phyloP scores from a whole-genome alignment of 805 yeast genomes.

The Pichia ethanolica region DNA sequence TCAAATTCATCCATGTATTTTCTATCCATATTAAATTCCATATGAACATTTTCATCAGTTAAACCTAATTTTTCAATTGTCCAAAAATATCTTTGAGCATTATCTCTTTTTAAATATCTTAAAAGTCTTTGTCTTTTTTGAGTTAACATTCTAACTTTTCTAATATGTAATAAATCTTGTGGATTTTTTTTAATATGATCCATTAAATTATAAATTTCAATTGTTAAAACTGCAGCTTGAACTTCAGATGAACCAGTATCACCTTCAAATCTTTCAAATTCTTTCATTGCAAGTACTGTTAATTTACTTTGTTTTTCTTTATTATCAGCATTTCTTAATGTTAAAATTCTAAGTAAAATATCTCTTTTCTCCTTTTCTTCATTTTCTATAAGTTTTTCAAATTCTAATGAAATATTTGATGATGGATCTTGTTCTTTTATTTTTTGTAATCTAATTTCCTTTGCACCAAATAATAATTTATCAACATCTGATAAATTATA shows the following conservation, averaged over 20 bases:
- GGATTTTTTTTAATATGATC: slow-evolving; percentile 62
- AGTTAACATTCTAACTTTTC: slow-evolving; percentile 71
- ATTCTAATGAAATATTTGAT: slow-evolving; percentile 13
- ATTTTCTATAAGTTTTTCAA: slow-evolving; percentile 18
- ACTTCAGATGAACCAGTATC: slow-evolving; percentile 96
- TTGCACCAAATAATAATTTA: slow-evolving; percentile 70
- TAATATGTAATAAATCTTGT: slow-evolving; percentile 65
- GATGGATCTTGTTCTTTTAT: slow-evolving; percentile 10
- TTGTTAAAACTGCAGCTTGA: slow-evolving; percentile 87
- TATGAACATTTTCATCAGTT: slow-evolving; percentile 66
- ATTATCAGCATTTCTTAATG: slow-evolving; percentile 61
- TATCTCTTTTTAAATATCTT: slow-evolving; percentile 70
- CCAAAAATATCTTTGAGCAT: slow-evolving; percentile 80
- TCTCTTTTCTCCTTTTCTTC: slow-evolving; percentile 55
- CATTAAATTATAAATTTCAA: slow-evolving; percentile 69
- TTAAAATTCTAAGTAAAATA: slow-evolving; percentile 62
- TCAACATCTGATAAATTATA: slow-evolving; percentile 61
- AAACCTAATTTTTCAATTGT: slow-evolving; percentile 82
- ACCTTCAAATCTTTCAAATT: slow-evolving; percentile 76
- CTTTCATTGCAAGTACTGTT: slow-evolving; percentile 58
- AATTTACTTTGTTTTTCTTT: slow-evolving; percentile 53
- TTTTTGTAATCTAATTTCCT: slow-evolving; percentile 45
- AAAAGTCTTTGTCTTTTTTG: slow-evolving; percentile 83
- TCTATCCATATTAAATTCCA: slow-evolving; percentile 76
- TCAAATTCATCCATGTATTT: slow-evolving; percentile 71